These are phyloP conservation scores for Cercospora sesami DNA, from an alignment of 2,329 filamentous ascomycete species.

Conservation along the genomic window DNA sequence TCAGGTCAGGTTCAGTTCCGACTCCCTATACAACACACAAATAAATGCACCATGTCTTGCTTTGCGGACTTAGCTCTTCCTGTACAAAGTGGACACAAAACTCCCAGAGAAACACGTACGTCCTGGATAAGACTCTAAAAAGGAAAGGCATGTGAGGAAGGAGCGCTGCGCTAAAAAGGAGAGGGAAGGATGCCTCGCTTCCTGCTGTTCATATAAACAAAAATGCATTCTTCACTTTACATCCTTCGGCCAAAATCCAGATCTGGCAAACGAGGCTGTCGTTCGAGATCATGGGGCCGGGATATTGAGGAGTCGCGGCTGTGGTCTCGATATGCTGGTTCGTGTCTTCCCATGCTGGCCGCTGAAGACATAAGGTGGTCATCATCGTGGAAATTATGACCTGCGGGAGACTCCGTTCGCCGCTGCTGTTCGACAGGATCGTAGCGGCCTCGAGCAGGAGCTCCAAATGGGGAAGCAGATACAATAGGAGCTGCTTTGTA, in stretches of 20 bases:
- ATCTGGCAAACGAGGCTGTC: conserved; percentile 36
- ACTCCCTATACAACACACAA: conserved; percentile 3
- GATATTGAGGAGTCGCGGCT: conserved; percentile 20
- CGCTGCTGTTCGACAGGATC: conserved; percentile 32
- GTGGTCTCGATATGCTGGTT: conserved; percentile 18
- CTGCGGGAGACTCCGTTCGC: conserved; percentile 28
- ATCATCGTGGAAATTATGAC: conserved; percentile 23
- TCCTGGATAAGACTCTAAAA: not conserved
- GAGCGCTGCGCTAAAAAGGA: not conserved
- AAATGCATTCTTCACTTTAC: conserved; percentile 5
- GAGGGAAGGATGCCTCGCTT: not conserved
- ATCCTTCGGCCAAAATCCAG: conserved; percentile 30
- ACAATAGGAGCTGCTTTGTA: conserved; percentile 38
- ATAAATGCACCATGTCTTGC: not conserved
- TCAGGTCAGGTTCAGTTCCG: conserved; percentile 6
- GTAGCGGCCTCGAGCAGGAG: conserved; percentile 37
- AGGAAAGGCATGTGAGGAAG: not conserved
- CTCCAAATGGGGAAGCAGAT: conserved; percentile 32
- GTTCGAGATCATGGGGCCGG: conserved; percentile 4
- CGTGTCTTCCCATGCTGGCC: conserved; percentile 35
- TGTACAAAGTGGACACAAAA: not conserved
- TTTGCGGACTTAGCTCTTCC: not conserved
- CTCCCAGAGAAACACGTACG: not conserved
- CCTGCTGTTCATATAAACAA: not conserved
- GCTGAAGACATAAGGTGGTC: conserved; percentile 36